phyloP scores from a whole-genome alignment of 148 eudicot genomes.

The Rhododendron kiyosumense region DNA sequence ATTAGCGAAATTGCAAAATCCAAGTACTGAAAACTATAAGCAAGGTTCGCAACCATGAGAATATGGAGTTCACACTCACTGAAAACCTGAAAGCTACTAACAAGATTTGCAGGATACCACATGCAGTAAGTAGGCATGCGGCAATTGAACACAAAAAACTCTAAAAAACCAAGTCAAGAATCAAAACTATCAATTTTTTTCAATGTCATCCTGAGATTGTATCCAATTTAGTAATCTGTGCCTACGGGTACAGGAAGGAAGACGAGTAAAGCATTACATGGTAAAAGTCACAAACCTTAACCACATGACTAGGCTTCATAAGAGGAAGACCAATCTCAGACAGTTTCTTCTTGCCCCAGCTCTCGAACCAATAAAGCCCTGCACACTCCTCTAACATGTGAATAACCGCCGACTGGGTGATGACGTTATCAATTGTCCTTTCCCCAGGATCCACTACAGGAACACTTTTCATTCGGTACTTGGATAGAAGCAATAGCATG shows the following conservation, averaged over 20 bases:
- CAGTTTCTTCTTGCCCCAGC: slow-evolving; percentile 77
- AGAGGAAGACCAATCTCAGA: slow-evolving; percentile 80
- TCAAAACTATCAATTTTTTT: not conserved
- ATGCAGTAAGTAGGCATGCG: not conserved
- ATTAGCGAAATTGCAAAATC: no score
- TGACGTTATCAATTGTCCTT: slow-evolving; percentile 66
- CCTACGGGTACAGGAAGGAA: not conserved
- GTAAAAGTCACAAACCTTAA: slow-evolving; percentile 45
- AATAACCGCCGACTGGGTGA: slow-evolving; percentile 87
- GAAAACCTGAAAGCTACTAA: not conserved
- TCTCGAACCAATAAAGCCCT: slow-evolving; percentile 93
- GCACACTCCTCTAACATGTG: slow-evolving; percentile 95
- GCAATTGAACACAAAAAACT: not conserved
- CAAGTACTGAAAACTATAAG: not conserved
- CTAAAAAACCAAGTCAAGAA: not conserved
- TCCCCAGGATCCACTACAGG: slow-evolving; percentile 80
- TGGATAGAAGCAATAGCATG: slow-evolving; percentile 76
- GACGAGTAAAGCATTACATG: not conserved
- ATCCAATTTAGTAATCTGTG: not conserved
- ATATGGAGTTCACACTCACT: not conserved
- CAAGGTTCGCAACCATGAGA: not conserved
- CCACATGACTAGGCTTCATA: slow-evolving; percentile 47
- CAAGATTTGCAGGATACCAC: not conserved
- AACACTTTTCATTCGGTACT: slow-evolving; percentile 93
- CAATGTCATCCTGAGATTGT: not conserved